Base-by-base conservation (phyloP, 176 grass and related monocot genomes). In the Saccharum officinarum region DNA sequence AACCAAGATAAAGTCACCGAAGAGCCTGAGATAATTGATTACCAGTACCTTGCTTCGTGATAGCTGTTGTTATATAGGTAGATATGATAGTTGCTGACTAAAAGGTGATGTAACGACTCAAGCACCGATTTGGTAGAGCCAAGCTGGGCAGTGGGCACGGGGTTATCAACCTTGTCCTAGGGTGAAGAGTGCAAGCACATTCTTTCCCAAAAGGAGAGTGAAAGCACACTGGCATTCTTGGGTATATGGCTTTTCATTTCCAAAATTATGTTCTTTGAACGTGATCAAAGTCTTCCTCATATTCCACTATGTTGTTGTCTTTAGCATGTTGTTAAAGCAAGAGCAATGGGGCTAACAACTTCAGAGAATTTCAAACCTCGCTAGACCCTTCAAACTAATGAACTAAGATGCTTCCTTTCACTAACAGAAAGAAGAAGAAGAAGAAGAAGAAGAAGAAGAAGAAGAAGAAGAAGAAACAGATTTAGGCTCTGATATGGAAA, bases 121-220 rank as follows among this genome's bases (percentile, higher is more conserved):
- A 69, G 79, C 66, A 79, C 67, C 7, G 67, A 67, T 83, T 61
- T 75, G 68, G 69, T 10, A 74, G 59, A 62, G 55, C 33, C 36
- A 83, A 83, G 80, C 36, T 79, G 78, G 37, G 25, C n/a, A 86
- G 26, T 78, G 81, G 34, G 23, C 22, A 86, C 15, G 83, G 34
- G 36, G 26, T 10, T 73, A 73, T 79, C 67, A 60, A 60, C 39
- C 38, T 87, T 79, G 46, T 67, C 20, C 45, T 78, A 77, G 57
- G 84, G 57, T 77, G 67, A 90, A 71, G 84, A 86, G 84, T 83
- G 79, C 37, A 79, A 83, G 28, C 47, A 73, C 88, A 66, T 67
- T 82, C 79, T 83, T 90, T 59, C 26, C 79, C 44, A 67, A 83
- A 90, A 73, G 16, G 46, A 78, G 66, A 59, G 26, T 46, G 83